These are phyloP conservation scores for Aspergillus novofumigatus DNA, from an alignment of 2,329 filamentous ascomycete species.

Conservation along the genomic window DNA sequence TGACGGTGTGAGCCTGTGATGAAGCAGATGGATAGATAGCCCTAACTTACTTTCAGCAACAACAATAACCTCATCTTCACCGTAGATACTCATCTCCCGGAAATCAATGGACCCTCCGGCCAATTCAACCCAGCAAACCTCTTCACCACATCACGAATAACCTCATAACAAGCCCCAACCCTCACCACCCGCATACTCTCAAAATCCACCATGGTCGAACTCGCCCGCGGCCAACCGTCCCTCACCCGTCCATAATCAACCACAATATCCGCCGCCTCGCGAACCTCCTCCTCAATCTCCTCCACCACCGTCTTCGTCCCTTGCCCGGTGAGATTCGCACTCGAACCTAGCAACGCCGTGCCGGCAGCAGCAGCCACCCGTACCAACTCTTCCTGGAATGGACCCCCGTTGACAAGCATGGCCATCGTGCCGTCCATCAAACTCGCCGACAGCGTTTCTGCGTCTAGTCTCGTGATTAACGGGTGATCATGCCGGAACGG, in stretches of 20 bases:
- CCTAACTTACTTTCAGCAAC: no score
- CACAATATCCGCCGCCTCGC: constrained; percentile 25
- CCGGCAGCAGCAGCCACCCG: constrained; percentile 17
- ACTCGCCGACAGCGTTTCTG: constrained; percentile 10
- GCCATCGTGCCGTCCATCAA: constrained; percentile 21
- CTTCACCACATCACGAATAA: constrained; percentile 22
- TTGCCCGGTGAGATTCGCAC: constrained; percentile 29
- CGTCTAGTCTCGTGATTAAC: constrained; percentile 16
- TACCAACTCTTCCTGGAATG: constrained; percentile 24
- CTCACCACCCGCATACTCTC: constrained; percentile 20
- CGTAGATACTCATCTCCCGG: no score
- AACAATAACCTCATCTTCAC: no score
- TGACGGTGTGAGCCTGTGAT: no score
- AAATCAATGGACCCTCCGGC: no score
- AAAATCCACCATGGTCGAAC: constrained; percentile 30
- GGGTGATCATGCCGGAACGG: constrained; percentile 21
- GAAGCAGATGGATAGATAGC: no score
- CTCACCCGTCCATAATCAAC: constrained; percentile 29
- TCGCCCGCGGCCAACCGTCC: constrained; percentile 19
- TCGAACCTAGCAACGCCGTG: constrained; percentile 24
- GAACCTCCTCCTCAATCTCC: constrained; percentile 28
- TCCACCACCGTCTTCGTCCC: constrained; percentile 25
- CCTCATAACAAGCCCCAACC: constrained; percentile 28
- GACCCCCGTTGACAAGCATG: constrained; percentile 26
- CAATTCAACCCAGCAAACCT: constrained; percentile 17